Evolutionary conservation across 495 filamentous ascomycete species (phyloP).

Genomic region (Venustampulla echinocandica): DNA sequence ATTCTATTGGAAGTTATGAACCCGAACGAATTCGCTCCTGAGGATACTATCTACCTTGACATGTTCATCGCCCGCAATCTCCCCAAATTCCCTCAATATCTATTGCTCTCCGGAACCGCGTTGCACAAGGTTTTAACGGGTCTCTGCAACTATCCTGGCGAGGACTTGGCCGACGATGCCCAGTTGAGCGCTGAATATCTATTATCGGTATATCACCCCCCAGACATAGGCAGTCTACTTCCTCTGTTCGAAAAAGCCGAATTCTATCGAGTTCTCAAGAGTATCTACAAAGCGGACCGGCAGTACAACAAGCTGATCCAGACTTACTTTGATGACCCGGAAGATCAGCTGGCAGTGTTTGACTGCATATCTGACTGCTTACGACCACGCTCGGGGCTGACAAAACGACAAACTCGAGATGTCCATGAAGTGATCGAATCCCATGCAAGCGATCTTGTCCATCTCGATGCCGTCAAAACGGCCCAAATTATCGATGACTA

Average conservation of each 20-base stretch:
- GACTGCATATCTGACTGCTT: conserved; percentile 75
- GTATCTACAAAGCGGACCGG: conserved; percentile 71
- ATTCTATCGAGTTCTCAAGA: conserved; percentile 91
- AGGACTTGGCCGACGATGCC: conserved; percentile 83
- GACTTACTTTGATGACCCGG: conserved; percentile 77
- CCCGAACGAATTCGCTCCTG: conserved; percentile 55
- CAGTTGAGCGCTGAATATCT: conserved; percentile 94
- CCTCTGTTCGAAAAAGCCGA: conserved; percentile 69
- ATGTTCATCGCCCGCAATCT: conserved; percentile 97
- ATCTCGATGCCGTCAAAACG: conserved; percentile 57
- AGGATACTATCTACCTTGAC: conserved; percentile 87
- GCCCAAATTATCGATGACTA: conserved; percentile 61
- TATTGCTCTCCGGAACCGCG: conserved; percentile 77
- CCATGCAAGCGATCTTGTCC: conserved; percentile 58
- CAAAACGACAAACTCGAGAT: conserved; percentile 65
- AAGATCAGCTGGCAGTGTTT: conserved; percentile 65
- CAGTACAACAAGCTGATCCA: conserved; percentile 71
- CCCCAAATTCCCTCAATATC: conserved; percentile 93
- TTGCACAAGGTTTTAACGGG: conserved; percentile 73
- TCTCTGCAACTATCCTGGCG: conserved; percentile 73
- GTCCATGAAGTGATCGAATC: conserved; percentile 62
- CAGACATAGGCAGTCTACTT: conserved; percentile 66
- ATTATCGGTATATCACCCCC: conserved; percentile 84
- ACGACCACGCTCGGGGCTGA: conserved; percentile 58
- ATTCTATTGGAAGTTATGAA: conserved; percentile 87